A percentile compares a stretch with the other conserved stretches of the same genome.
Conservation (phyloP, 208 protist genomes). For the Acanthamoeba sp. region DNA sequence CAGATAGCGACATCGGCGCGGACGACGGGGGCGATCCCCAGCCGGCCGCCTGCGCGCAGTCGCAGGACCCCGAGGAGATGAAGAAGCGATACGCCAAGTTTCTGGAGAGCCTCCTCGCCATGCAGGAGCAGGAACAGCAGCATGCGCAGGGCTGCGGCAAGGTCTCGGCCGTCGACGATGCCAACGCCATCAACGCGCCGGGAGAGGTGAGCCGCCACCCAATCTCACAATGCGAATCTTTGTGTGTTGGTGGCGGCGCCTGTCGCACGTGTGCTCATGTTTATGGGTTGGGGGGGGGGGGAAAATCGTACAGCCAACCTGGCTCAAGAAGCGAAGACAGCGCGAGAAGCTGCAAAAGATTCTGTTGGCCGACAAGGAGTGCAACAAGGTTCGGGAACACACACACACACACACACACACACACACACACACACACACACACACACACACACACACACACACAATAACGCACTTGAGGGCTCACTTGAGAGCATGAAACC, state of each 20-base stretch:
- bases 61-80: not conserved
- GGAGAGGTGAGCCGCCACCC: not conserved
- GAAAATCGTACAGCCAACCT: too few species aligned
- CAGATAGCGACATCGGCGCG: not conserved
- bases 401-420: not conserved
- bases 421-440: too few species aligned
- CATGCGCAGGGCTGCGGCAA: too few species aligned
- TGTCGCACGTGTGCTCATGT: too few species aligned
- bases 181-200: not conserved
- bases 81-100: slow-evolving; percentile 47
- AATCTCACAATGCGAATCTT: too few species aligned
- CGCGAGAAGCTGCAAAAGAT: not conserved
- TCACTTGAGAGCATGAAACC: too few species aligned
- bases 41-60: not conserved
- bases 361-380: not conserved
- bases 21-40: not conserved
- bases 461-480: too few species aligned
- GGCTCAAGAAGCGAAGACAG: slow-evolving; percentile 16
- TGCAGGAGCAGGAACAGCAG: not conserved
- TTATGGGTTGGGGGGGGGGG: too few species aligned
- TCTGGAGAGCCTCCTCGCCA: slow-evolving; percentile 18
- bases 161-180: not conserved
- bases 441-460: too few species aligned
- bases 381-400: not conserved
- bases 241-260: too few species aligned